Conservation (phyloP, 2,329 filamentous ascomycete genomes). For the Botrytis byssoidea region DNA sequence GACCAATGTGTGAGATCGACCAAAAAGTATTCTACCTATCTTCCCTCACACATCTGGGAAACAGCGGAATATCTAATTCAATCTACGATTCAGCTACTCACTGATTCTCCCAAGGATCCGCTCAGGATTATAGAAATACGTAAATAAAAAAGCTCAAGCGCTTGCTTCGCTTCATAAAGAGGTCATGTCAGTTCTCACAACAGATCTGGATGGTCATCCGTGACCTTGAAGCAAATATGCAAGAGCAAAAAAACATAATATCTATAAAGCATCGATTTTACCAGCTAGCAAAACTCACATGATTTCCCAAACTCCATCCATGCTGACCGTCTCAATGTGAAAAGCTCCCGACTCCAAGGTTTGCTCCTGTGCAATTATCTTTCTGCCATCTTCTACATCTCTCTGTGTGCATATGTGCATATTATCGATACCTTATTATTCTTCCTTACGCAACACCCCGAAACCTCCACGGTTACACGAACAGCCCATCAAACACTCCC, state of each 20-base stretch:
- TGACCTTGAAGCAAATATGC: neutral
- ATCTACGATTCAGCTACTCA: neutral
- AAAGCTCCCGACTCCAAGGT: neutral
- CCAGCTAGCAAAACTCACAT: neutral
- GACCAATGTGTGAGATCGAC: neutral
- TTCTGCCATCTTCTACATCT: neutral
- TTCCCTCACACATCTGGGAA: neutral
- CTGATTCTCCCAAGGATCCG: neutral
- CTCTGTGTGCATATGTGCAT: neutral
- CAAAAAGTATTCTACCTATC: neutral
- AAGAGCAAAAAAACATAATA: neutral
- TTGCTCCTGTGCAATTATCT: neutral
- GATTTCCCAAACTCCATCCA: neutral
- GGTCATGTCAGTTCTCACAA: neutral
- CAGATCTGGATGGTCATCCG: neutral
- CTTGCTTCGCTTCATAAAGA: neutral
- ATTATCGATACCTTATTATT: neutral
- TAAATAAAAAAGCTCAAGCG: neutral
- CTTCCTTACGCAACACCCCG: neutral
- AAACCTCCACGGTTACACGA: neutral
- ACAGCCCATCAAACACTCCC: conserved; percentile 47
- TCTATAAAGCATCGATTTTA: neutral
- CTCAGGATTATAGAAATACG: neutral
- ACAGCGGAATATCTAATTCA: neutral
- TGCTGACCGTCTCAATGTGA: neutral